Percentiles rank a stretch among this genome's conserved stretches.
These are phyloP conservation scores for Aspergillus glaucus DNA, from an alignment of 2,329 filamentous ascomycete species.

Conservation along the genomic window DNA sequence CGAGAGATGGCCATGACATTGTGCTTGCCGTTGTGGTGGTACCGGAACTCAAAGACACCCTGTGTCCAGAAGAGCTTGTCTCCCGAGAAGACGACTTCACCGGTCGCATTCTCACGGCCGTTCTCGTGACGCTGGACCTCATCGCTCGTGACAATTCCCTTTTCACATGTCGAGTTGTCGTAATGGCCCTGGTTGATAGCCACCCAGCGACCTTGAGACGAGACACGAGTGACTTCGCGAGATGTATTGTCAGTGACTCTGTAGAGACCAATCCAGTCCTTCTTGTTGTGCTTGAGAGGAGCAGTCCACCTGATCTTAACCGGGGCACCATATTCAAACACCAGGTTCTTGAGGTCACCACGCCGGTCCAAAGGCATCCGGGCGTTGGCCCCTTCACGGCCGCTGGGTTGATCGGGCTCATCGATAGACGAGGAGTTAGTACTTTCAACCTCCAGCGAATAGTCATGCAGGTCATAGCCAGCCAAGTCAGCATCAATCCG, in stretches of 20 bases:
- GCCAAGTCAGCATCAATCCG: constrained; percentile 72
- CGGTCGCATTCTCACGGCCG: constrained; percentile 58
- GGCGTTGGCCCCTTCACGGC: constrained; percentile 66
- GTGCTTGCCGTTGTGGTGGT: constrained; percentile 89
- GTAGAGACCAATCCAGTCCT: constrained; percentile 94
- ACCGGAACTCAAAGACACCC: constrained; percentile 93
- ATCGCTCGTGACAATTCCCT: constrained; percentile 68
- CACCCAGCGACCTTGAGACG: constrained; percentile 83
- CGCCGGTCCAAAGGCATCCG: constrained; percentile 58
- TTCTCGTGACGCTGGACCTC: constrained; percentile 45
- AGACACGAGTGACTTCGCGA: constrained; percentile 73
- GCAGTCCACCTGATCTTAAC: constrained; percentile 88
- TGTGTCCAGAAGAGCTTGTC: constrained; percentile 98
- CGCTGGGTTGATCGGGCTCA: constrained; percentile 56
- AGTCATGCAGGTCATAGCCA: constrained; percentile 71
- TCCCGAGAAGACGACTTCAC: constrained; percentile 80
- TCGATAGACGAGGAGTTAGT: constrained; percentile 49
- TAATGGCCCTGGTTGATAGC: constrained; percentile 71
- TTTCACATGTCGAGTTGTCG: constrained; percentile 67
- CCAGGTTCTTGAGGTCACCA: constrained; percentile 63
- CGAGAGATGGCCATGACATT: constrained; percentile 90
- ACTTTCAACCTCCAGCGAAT: constrained; percentile 68
- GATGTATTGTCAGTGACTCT: constrained; percentile 91
- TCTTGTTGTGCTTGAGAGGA: constrained; percentile 76
- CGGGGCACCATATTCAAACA: constrained; percentile 83